Evolutionary conservation across 495 filamentous ascomycete species (phyloP).

Genomic region (Trypethelium eluteriae): DNA sequence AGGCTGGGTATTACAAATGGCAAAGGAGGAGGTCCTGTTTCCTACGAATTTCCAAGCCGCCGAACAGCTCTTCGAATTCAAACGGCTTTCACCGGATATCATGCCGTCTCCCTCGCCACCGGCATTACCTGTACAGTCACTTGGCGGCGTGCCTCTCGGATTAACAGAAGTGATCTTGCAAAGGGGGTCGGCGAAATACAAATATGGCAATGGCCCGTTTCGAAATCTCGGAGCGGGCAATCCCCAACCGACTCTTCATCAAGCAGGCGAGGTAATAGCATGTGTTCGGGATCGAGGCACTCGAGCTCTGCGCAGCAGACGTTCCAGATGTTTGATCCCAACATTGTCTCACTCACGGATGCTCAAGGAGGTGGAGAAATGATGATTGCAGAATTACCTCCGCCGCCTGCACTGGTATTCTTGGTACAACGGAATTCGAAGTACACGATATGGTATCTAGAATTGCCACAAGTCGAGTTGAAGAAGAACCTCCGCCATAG

Average conservation of each 20-base stretch:
- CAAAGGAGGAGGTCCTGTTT: slow-evolving; percentile 9
- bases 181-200: slow-evolving; percentile 10
- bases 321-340: slow-evolving; percentile 3
- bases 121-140: slow-evolving; percentile 9
- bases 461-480: slow-evolving; percentile 2
- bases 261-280: background rate
- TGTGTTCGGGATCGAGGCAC: background rate
- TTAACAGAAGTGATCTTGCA: background rate
- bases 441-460: slow-evolving; percentile 13
- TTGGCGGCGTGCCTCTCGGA: slow-evolving; percentile 2
- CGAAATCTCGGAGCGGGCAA: background rate
- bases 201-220: slow-evolving; percentile 2
- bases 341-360: slow-evolving; percentile 10
- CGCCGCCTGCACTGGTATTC: slow-evolving; percentile 9
- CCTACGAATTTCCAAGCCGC: slow-evolving; percentile 8
- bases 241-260: background rate
- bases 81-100: slow-evolving; percentile 11
- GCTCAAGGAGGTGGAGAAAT: slow-evolving; percentile 8
- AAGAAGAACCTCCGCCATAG: slow-evolving; percentile 6
- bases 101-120: slow-evolving; percentile 7
- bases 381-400: slow-evolving; percentile 7
- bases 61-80: slow-evolving; percentile 10
- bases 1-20: slow-evolving; percentile 13
- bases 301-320: background rate
- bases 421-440: background rate